These are phyloP conservation scores for Xylariomycetidae sp. DNA, from an alignment of 2,329 filamentous ascomycete species.

Conservation along the genomic window DNA sequence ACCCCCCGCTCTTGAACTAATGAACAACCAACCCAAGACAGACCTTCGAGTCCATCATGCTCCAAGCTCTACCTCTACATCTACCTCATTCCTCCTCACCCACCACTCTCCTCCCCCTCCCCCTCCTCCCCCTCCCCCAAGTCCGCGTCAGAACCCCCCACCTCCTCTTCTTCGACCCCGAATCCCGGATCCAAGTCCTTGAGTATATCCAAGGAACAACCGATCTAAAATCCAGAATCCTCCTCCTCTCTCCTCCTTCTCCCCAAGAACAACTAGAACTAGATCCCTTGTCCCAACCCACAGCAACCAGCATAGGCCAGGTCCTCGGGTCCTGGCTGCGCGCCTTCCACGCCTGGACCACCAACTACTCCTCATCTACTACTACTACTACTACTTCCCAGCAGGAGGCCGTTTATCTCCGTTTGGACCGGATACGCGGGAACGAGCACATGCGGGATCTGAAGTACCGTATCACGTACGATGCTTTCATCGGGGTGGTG, in stretches of 20 bases:
- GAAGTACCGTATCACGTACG: conserved; percentile 8
- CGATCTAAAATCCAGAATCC: background rate
- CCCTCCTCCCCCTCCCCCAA: too few species aligned
- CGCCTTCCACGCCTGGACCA: conserved; percentile 6
- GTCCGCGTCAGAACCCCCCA: too few species aligned
- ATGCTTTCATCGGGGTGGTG: conserved; percentile 7
- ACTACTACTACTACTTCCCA: too few species aligned
- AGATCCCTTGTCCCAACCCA: too few species aligned
- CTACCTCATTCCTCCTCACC: too few species aligned
- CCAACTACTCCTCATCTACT: background rate
- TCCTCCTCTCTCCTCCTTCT: background rate
- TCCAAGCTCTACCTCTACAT: too few species aligned
- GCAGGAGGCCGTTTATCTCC: too few species aligned
- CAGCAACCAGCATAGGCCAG: background rate
- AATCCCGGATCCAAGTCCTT: background rate
- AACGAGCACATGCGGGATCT: conserved; percentile 8
- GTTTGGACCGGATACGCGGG: background rate
- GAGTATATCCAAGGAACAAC: background rate
- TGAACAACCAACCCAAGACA: too few species aligned
- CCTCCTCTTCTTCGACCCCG: background rate
- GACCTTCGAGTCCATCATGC: too few species aligned
- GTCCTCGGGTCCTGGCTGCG: conserved; percentile 7
- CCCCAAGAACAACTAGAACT: too few species aligned
- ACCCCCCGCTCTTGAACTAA: too few species aligned
- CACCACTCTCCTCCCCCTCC: too few species aligned